Evolutionary conservation across 2,329 filamentous ascomycete species (phyloP).

Genomic region (Pseudocercospora crystallina): DNA sequence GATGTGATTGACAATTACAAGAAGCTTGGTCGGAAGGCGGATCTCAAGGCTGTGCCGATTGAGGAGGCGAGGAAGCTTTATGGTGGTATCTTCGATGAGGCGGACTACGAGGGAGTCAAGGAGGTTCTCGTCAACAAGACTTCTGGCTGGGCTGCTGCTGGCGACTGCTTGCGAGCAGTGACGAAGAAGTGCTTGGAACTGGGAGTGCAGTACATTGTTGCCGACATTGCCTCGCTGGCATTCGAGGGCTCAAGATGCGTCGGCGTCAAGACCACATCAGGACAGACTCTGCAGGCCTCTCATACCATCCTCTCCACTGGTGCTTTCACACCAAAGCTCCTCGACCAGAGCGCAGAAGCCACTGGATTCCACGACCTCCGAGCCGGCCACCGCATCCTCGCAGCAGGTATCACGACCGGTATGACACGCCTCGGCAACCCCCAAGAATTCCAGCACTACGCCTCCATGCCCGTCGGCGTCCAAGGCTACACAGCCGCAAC

Average conservation of each 20-base stretch:
- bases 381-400: slow-evolving; percentile 54
- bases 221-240: slow-evolving; percentile 50
- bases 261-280: slow-evolving; percentile 42
- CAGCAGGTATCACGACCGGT: slow-evolving; percentile 54
- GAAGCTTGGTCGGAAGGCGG: slow-evolving; percentile 49
- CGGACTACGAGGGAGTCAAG: slow-evolving; percentile 59
- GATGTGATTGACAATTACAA: slow-evolving; percentile 53
- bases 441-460: slow-evolving; percentile 38
- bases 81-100: slow-evolving; percentile 59
- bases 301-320: slow-evolving; percentile 44
- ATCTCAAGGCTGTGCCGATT: slow-evolving; percentile 48
- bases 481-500: slow-evolving; percentile 43
- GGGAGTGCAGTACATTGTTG: slow-evolving; percentile 60
- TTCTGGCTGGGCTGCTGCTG: slow-evolving; percentile 65
- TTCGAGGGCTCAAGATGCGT: slow-evolving; percentile 49
- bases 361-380: slow-evolving; percentile 51
- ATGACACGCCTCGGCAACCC: slow-evolving; percentile 47
- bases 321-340: slow-evolving; percentile 44
- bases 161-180: slow-evolving; percentile 56
- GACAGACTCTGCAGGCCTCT: slow-evolving; percentile 35
- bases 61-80: slow-evolving; percentile 57
- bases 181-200: slow-evolving; percentile 54
- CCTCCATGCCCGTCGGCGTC: slow-evolving; percentile 46
- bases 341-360: slow-evolving; percentile 51
- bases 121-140: slow-evolving; percentile 61